Evolutionary conservation across 1,284 basidiomycete genomes (phyloP).

Genomic region (Cryptococcus deneoformans): DNA sequence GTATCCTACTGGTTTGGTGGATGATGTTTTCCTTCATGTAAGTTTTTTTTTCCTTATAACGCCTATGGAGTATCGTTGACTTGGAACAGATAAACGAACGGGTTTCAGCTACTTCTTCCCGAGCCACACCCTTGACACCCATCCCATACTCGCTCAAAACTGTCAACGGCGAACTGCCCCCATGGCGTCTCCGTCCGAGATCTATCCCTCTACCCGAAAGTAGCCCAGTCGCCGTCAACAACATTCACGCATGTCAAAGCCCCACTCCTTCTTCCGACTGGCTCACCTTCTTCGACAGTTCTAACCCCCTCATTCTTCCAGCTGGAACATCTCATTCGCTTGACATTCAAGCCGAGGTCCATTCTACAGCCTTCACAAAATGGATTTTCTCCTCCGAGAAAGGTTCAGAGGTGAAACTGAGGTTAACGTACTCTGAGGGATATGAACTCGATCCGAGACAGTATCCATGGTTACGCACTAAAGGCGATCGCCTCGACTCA

Average conservation of each 20-base stretch:
- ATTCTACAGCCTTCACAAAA: conserved; percentile 28
- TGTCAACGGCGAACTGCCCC: conserved; percentile 24
- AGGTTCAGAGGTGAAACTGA: conserved; percentile 11
- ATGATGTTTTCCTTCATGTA: conserved; percentile 33
- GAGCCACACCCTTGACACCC: neutral
- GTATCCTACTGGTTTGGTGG: conserved; percentile 20
- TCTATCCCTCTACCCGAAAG: conserved; percentile 23
- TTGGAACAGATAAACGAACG: conserved; percentile 24
- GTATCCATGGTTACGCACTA: conserved; percentile 28
- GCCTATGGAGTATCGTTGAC: neutral
- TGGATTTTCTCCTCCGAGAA: conserved; percentile 12
- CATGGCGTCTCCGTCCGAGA: conserved; percentile 22
- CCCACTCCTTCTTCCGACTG: conserved; percentile 1
- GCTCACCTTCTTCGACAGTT: conserved; percentile 4
- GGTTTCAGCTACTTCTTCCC: neutral
- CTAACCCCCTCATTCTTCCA: conserved; percentile 3
- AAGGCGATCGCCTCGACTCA: conserved; percentile 22
- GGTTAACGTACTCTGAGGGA: conserved; percentile 29
- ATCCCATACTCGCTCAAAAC: conserved; percentile 15
- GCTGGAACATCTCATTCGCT: conserved; percentile 7
- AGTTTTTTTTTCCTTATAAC: neutral
- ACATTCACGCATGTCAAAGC: conserved; percentile 10
- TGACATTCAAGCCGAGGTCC: conserved; percentile 21
- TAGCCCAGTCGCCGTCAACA: conserved; percentile 7
- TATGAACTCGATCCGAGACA: conserved; percentile 23